phyloP scores from a whole-genome alignment of 1,139 yeast genomes.

The Lodderomyces beijingensis region DNA sequence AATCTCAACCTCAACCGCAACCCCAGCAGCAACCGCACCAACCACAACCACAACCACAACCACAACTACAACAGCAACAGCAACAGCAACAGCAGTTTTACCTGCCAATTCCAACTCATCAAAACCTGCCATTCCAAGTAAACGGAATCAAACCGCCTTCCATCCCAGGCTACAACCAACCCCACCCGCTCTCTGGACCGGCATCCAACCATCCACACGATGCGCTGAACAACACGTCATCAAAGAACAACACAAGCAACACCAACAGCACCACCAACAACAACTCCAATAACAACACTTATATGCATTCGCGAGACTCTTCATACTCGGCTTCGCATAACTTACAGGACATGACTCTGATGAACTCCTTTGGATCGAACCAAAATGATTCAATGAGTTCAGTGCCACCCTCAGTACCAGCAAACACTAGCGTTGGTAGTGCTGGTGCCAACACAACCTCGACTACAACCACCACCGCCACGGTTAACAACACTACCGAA shows the following conservation, averaged over 20 bases:
- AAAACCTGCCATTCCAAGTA: no score
- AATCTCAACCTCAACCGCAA: slow-evolving; percentile 8
- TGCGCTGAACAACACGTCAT: slow-evolving; percentile 1
- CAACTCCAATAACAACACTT: neutral
- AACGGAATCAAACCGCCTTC: slow-evolving; percentile 3
- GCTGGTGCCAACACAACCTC: neutral
- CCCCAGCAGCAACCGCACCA: slow-evolving; percentile 13
- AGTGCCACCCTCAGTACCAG: neutral
- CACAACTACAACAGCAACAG: slow-evolving; percentile 14
- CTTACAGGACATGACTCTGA: slow-evolving; percentile 3
- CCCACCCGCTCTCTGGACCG: neutral
- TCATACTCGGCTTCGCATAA: slow-evolving; percentile 11
- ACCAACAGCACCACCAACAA: slow-evolving; percentile 14
- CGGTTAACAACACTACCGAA: slow-evolving; percentile 4
- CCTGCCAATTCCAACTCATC: no score
- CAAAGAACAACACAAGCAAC: slow-evolving; percentile 6
- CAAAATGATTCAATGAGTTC: slow-evolving; percentile 4
- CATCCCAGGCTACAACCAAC: neutral
- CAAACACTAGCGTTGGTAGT: neutral
- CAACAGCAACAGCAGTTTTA: slow-evolving; percentile 18
- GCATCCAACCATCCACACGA: neutral
- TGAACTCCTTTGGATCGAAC: slow-evolving; percentile 5
- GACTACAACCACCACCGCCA: neutral
- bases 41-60: slow-evolving; percentile 19
- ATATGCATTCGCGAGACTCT: slow-evolving; percentile 11